A percentile compares a stretch with the other conserved stretches of the same genome.
Evolutionary conservation across 768 basidiomycete species (phyloP).

Genomic region (Boletus subcaerulescens): DNA sequence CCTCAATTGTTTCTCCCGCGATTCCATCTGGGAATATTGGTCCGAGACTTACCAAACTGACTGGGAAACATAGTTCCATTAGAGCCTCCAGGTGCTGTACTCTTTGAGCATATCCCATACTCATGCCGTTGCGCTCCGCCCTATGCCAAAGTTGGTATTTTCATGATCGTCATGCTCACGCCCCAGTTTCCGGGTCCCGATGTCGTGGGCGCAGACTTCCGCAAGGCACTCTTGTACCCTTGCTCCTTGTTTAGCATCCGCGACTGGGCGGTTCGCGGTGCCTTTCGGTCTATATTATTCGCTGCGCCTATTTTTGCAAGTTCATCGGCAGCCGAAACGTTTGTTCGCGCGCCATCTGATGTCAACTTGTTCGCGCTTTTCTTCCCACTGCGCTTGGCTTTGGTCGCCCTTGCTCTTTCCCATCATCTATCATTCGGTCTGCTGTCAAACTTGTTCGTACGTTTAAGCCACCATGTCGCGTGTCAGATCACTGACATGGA

Average conservation of each 20-base stretch:
- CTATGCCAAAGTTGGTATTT: not conserved
- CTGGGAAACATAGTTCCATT: not conserved
- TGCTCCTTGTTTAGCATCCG: not conserved
- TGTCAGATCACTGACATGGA: too few species aligned
- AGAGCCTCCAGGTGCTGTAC: not conserved
- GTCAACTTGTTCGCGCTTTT: too few species aligned
- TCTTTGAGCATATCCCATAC: not conserved
- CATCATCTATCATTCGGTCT: not conserved
- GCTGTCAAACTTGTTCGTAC: too few species aligned
- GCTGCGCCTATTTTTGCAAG: too few species aligned
- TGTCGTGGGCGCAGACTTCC: not conserved
- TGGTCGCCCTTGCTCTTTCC: not conserved
- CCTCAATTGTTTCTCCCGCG: conserved; percentile 4
- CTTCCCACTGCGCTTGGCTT: not conserved
- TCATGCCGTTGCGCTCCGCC: not conserved
- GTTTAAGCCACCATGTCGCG: too few species aligned
- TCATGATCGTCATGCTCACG: not conserved
- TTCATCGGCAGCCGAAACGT: too few species aligned
- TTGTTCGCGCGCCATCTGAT: too few species aligned
- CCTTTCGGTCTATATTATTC: too few species aligned
- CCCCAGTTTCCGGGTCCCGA: not conserved
- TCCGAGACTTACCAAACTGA: not conserved
- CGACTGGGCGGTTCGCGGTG: not conserved
- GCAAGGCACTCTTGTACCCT: not conserved
- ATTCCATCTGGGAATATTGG: not conserved